Evolutionary conservation across 2,329 filamentous ascomycete genomes (phyloP), one percentile per base, ranked within the genome.

Genomic region (Stemphylium beticola): DNA sequence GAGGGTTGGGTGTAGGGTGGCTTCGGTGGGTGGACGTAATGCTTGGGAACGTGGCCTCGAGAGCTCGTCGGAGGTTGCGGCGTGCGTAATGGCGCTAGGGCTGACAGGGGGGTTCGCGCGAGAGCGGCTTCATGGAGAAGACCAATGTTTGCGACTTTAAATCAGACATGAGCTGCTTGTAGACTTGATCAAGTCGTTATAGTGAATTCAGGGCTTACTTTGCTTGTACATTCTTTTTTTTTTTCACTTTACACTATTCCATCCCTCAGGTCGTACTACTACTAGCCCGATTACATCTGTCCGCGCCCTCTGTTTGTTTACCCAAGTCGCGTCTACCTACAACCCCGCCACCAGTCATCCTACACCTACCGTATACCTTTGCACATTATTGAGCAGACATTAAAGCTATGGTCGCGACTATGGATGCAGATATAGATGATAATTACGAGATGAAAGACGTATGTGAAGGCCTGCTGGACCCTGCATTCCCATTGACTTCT

Each of bases 391-490:
- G 44, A 61, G 55, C 55, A 71, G 52, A 58, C 60, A 46, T 62
- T 62, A 51, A 15, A 55, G n/a, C 17, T 42, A 74, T 74, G 69
- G 60, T 60, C 49, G 44, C 61, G 32, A 52, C 60, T 32, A 66
- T 69, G 57, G 68, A 73, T 26, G 37, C 57, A 41, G 66, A 71
- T 36, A 57, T 64, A 54, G 68, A 73, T 34, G 59, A 41, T 47
- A 64, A 50, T 32, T 65, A 67, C 58, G 69, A 74, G 46, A 63
- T 74, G 49, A 67, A 66, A 69, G 74, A 75, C 53, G 74, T 76
- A 50, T 61, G 72, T 69, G 37, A 43, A 48, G 47, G 36, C 26
- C 37, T 12, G 39, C 34, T 36, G 34, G 44, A 42, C 49, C 40
- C 42, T 32, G 31, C 8, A 41, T 36, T 50, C 52, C 51, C 39